Conservation (phyloP, 805 yeast genomes). For the Pichia thaimueangensis region DNA sequence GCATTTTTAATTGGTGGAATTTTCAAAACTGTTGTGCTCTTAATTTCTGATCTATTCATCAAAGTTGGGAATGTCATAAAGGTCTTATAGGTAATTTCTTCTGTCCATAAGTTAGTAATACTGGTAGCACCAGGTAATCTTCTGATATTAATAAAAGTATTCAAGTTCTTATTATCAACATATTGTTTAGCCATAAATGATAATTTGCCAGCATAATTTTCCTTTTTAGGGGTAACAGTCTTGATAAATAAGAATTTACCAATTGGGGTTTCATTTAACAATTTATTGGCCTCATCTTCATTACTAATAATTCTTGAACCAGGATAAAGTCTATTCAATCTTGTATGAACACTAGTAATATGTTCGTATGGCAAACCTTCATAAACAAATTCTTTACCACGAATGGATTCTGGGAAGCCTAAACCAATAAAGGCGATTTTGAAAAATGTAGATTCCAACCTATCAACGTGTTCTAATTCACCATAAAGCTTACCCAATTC, state of each 20-base stretch:
- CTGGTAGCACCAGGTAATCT: slow-evolving; percentile 68
- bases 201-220: slow-evolving; percentile 34
- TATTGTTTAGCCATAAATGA: slow-evolving; percentile 64
- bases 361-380: slow-evolving; percentile 88
- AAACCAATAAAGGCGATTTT: slow-evolving; percentile 74
- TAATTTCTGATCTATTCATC: slow-evolving; percentile 77
- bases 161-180: slow-evolving; percentile 67
- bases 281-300: slow-evolving; percentile 45
- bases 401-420: slow-evolving; percentile 73
- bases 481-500: slow-evolving; percentile 63
- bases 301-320: slow-evolving; percentile 68
- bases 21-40: slow-evolving; percentile 39
- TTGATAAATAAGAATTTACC: slow-evolving; percentile 72
- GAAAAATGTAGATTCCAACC: slow-evolving; percentile 72
- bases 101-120: slow-evolving; percentile 79
- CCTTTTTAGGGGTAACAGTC: slow-evolving; percentile 64
- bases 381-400: slow-evolving; percentile 72
- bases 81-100: slow-evolving; percentile 76
- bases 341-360: slow-evolving; percentile 72
- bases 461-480: slow-evolving; percentile 60
- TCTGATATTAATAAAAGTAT: slow-evolving; percentile 61
- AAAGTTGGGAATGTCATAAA: slow-evolving; percentile 75
- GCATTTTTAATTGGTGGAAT: slow-evolving; percentile 87
- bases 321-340: slow-evolving; percentile 68
- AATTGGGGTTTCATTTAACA: slow-evolving; percentile 45